These are phyloP conservation scores for Penicillium parvum DNA, from an alignment of 495 filamentous ascomycete species.

Conservation along the genomic window DNA sequence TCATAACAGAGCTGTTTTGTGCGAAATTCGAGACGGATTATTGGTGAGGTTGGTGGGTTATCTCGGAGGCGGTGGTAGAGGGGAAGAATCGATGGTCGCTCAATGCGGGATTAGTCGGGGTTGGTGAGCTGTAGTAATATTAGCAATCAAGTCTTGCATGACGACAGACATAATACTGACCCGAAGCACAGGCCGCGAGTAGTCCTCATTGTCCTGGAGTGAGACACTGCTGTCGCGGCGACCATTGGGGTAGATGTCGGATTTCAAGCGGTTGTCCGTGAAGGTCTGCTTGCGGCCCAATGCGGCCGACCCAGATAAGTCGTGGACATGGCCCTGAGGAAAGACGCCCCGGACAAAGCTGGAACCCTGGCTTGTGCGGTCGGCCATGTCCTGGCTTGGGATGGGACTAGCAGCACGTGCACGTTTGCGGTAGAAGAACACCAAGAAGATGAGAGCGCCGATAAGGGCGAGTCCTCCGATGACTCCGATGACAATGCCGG, in stretches of 20 bases:
- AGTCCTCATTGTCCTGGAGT: conserved; percentile 54
- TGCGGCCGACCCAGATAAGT: conserved; percentile 18
- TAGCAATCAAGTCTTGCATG: conserved; percentile 12
- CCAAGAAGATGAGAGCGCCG: conserved; percentile 35
- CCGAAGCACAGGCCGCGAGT: conserved; percentile 52
- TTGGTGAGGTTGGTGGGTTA: conserved; percentile 18
- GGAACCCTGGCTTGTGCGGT: conserved; percentile 45
- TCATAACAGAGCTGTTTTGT: conserved; percentile 42
- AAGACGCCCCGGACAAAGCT: conserved; percentile 40
- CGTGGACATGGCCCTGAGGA: conserved; percentile 40
- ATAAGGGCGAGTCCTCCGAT: conserved; percentile 42
- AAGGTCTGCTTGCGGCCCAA: conserved; percentile 29
- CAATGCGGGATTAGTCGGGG: conserved; percentile 37
- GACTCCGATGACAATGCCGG: conserved; percentile 48
- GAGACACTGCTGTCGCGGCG: conserved; percentile 48
- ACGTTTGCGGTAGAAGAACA: conserved; percentile 42
- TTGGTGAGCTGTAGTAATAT: conserved; percentile 46
- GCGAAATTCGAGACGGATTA: conserved; percentile 31
- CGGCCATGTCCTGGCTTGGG: conserved; percentile 33
- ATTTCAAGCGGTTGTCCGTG: conserved; percentile 44
- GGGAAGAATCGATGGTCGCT: conserved; percentile 4
- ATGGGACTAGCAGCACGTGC: conserved; percentile 28
- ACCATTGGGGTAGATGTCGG: conserved; percentile 44
- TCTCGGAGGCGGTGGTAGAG: conserved; percentile 7
- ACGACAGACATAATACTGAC: conserved; percentile 29